These are phyloP conservation scores for Murraya paniculata DNA, from an alignment of 345 rosid species.

Conservation along the genomic window DNA sequence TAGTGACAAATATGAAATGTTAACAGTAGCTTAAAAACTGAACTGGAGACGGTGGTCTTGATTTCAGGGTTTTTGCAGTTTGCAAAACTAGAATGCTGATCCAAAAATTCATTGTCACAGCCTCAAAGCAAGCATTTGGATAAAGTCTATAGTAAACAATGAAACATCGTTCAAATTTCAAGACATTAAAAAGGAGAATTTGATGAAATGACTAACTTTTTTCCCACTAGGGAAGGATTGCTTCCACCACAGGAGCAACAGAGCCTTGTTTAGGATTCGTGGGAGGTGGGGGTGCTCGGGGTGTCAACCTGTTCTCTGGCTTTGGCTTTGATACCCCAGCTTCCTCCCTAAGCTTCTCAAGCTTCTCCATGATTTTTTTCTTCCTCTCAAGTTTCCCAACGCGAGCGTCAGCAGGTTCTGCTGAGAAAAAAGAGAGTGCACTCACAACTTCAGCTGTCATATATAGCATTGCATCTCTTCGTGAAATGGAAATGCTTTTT, in stretches of 20 bases:
- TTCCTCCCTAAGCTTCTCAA: constrained; percentile 37
- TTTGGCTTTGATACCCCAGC: constrained; percentile 26
- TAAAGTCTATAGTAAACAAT: neutral
- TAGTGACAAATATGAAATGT: neutral
- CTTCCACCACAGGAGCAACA: constrained; percentile 31
- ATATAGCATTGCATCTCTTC: constrained; percentile 42
- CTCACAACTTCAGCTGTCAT: constrained; percentile 31
- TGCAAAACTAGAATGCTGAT: neutral
- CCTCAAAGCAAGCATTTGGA: neutral
- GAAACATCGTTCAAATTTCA: neutral
- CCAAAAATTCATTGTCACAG: neutral
- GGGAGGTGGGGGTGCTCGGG: constrained; percentile 16
- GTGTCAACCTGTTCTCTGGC: neutral
- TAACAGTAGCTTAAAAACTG: neutral
- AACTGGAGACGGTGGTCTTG: neutral
- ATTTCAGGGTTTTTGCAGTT: neutral
- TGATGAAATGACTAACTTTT: neutral
- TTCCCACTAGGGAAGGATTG: constrained; percentile 12
- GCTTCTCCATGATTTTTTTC: constrained; percentile 42
- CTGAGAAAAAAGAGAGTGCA: constrained; percentile 22
- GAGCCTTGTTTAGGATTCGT: constrained; percentile 17
- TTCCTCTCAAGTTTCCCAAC: constrained; percentile 37
- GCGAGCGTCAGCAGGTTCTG: constrained; percentile 52
- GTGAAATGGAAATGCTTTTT: constrained; percentile 12
- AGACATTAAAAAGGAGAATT: neutral